phyloP scores from a whole-genome alignment of 306 rosid genomes.

The Albizia julibrissin region DNA sequence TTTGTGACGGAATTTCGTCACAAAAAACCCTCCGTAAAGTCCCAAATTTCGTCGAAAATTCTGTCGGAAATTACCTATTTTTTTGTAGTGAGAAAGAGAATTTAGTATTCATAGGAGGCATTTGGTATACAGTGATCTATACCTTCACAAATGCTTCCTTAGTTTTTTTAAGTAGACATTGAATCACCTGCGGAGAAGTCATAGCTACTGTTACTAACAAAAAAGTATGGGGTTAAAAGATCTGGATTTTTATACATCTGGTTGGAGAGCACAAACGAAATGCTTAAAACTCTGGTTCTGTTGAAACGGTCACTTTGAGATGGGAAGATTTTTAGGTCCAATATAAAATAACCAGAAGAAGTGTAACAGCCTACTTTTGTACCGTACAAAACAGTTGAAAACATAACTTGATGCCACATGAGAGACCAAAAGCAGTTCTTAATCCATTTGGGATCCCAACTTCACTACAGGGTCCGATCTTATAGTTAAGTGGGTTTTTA shows the following conservation, averaged over 20 bases:
- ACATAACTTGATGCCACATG: no score
- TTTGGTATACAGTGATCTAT: neutral
- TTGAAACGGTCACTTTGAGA: constrained; percentile 53
- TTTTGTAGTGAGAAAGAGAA: no score
- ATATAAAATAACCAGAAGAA: constrained; percentile 35
- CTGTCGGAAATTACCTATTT: no score
- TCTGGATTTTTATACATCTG: constrained; percentile 52
- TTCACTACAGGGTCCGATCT: no score
- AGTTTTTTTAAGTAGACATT: neutral
- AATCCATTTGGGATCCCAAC: no score
- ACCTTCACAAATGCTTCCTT: neutral
- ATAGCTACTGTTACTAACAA: constrained; percentile 23
- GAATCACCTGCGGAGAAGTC: constrained; percentile 42
- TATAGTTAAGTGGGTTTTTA: no score
- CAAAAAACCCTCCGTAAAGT: no score
- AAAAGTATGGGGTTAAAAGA: constrained; percentile 55
- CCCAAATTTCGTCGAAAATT: no score
- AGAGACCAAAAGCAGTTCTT: no score
- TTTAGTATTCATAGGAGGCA: constrained; percentile 11
- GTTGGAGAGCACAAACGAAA: constrained; percentile 55
- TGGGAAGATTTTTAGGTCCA: constrained; percentile 56
- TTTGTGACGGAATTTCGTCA: no score
- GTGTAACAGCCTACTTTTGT: no score
- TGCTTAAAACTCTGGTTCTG: constrained; percentile 38
- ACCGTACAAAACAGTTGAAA: no score